These are phyloP conservation scores for Lichtheimia ramosa DNA, from an alignment of 371 early-diverging fungal species.

Conservation along the genomic window DNA sequence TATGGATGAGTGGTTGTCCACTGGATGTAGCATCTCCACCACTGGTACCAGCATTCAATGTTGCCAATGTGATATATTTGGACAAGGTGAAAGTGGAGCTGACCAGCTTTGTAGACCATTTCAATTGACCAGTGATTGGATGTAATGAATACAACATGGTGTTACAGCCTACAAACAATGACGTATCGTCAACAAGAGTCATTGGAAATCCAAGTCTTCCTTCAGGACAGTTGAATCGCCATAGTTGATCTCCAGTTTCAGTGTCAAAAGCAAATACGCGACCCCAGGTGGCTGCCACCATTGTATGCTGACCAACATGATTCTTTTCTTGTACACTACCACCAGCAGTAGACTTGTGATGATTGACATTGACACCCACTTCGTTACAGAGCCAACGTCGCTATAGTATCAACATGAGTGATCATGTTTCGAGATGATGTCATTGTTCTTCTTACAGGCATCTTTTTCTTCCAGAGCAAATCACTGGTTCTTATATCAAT, in stretches of 20 bases:
- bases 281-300: slow-evolving; percentile 6
- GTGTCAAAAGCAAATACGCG: slow-evolving; percentile 4
- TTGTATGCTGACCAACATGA: background rate
- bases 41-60: background rate
- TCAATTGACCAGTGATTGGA: background rate
- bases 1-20: background rate
- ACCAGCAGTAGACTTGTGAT: background rate
- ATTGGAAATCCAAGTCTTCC: slow-evolving; percentile 8
- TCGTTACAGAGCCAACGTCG: slow-evolving; percentile 11
- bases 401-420: background rate
- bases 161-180: slow-evolving; percentile 3
- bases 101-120: background rate
- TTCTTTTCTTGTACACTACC: background rate
- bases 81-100: background rate
- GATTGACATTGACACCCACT: background rate
- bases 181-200: background rate
- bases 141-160: slow-evolving; percentile 3
- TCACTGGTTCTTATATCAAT: slow-evolving; percentile 3
- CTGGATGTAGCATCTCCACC: background rate
- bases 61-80: background rate
- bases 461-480: slow-evolving; percentile 8
- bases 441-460: background rate
- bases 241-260: background rate
- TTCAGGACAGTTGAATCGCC: slow-evolving; percentile 3
- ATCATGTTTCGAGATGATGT: background rate